phyloP scores from a whole-genome alignment of 148 eudicot genomes.

The Dysphania ambrosioides region DNA sequence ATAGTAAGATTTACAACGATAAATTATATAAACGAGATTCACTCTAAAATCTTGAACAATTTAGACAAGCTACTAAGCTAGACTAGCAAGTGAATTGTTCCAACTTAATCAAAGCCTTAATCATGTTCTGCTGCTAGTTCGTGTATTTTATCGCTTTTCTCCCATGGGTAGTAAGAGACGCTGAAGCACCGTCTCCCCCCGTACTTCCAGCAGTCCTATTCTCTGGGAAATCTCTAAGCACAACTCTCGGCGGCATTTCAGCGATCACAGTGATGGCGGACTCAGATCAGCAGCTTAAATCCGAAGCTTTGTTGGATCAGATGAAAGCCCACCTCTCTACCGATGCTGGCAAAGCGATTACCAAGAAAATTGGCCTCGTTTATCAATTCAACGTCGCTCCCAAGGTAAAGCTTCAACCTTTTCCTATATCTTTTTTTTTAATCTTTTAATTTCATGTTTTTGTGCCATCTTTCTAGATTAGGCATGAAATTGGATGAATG shows the following conservation, averaged over 20 bases:
- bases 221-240: not conserved
- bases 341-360: conserved; percentile 65
- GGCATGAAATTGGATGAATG: not conserved
- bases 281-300: conserved; percentile 43
- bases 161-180: not conserved
- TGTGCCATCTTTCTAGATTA: not conserved
- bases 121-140: too few relatives aligned
- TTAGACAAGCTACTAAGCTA: too few relatives aligned
- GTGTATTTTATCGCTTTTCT: conserved; percentile 8
- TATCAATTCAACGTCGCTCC: conserved; percentile 89
- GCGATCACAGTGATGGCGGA: conserved; percentile 34
- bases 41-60: too few relatives aligned
- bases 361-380: conserved; percentile 68
- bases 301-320: conserved; percentile 77
- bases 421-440: not conserved
- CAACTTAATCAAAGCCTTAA: too few relatives aligned
- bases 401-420: conserved; percentile 36
- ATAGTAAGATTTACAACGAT: too few relatives aligned
- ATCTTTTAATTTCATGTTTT: not conserved
- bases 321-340: conserved; percentile 81
- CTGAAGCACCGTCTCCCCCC: conserved; percentile 11
- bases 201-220: not conserved
- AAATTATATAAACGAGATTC: too few relatives aligned
- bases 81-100: too few relatives aligned
- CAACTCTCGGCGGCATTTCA: conserved; percentile 20